These are phyloP conservation scores for Isochrysis galbana DNA, from an alignment of 78 protist species.

Conservation along the genomic window DNA sequence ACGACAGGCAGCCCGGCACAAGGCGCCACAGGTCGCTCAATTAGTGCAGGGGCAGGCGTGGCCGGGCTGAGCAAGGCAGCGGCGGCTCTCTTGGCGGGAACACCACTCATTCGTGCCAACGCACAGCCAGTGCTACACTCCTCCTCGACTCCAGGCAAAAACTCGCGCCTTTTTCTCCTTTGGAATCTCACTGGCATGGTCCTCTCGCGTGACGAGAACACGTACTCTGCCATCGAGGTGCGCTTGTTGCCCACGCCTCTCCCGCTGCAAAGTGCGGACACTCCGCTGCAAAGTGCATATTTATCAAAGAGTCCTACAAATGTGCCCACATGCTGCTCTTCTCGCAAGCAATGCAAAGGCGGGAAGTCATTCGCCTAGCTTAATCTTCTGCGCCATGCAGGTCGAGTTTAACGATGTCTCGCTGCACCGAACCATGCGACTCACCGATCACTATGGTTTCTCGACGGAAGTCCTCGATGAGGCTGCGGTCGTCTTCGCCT, in stretches of 20 bases:
- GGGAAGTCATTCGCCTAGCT: too few species aligned
- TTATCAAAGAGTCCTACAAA: too few species aligned
- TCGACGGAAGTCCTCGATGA: slow-evolving; percentile 2
- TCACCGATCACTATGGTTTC: not conserved
- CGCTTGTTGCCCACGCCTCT: too few species aligned
- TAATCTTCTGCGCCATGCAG: too few species aligned
- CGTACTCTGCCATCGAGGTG: not conserved
- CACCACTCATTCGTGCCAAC: not conserved
- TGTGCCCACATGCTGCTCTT: too few species aligned
- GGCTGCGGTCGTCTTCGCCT: not conserved
- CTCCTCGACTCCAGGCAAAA: not conserved
- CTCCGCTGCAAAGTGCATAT: too few species aligned
- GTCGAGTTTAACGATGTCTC: not conserved
- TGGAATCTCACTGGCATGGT: not conserved
- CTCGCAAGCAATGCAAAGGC: too few species aligned
- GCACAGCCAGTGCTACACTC: not conserved
- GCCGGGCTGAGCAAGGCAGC: not conserved
- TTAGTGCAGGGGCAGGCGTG: not conserved
- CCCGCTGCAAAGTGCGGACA: too few species aligned
- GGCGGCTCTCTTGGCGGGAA: not conserved
- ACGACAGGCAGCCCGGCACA: not conserved
- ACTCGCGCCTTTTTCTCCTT: not conserved
- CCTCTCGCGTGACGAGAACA: slow-evolving; percentile 6
- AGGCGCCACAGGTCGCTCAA: not conserved
- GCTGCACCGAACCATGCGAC: not conserved